These are phyloP conservation scores for Podila clonocystis DNA, from an alignment of 192 early-diverging fungal genomes.

Conservation along the genomic window DNA sequence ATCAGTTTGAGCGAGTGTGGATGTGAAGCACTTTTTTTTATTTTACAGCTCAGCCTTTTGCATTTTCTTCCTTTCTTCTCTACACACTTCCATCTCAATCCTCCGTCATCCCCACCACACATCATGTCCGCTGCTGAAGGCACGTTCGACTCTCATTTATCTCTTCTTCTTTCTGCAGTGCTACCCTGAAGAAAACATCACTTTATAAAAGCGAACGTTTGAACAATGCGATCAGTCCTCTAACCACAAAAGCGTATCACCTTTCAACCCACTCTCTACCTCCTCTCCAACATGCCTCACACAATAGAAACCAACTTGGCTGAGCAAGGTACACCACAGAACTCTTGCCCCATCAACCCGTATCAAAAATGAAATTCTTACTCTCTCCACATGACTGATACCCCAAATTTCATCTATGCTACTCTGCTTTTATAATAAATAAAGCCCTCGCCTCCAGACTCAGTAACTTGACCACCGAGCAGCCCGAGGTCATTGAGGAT, in stretches of 20 bases:
- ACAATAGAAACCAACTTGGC: slow-evolving; percentile 1
- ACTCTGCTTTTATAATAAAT: neutral
- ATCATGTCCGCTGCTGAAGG: neutral
- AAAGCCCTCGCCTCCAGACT: slow-evolving; percentile 1
- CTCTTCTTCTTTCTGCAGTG: neutral
- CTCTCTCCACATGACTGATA: no score
- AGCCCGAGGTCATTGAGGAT: slow-evolving; percentile 3
- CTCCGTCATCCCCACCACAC: neutral
- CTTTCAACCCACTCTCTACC: neutral
- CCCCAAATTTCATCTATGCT: no score
- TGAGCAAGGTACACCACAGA: neutral
- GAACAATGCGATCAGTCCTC: no score
- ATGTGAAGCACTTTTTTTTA: no score
- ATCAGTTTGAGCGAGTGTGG: no score
- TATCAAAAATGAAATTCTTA: no score
- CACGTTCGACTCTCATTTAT: neutral
- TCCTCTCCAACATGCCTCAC: neutral
- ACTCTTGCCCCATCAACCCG: no score
- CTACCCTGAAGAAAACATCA: neutral
- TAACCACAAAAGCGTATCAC: no score
- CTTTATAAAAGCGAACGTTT: neutral
- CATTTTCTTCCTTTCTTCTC: neutral
- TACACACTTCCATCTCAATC: neutral
- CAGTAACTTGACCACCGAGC: neutral
- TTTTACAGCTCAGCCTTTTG: no score